Evolutionary conservation across 2,329 filamentous ascomycete species (phyloP).

Genomic region (Calonectria pauciramosa): DNA sequence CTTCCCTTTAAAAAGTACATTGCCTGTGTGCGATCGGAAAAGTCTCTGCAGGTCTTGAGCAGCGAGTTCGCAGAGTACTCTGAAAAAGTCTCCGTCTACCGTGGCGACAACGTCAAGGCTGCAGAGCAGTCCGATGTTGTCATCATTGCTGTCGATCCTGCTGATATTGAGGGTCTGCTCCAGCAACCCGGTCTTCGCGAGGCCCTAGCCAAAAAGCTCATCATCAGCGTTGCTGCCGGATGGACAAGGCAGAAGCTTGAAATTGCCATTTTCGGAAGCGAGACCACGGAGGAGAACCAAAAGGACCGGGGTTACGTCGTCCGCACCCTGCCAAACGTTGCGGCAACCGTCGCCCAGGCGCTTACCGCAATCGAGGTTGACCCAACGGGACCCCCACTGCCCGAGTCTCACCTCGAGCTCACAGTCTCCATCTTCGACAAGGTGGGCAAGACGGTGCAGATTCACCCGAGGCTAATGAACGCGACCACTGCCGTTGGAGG

Average conservation of each 20-base stretch:
- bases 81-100: constrained; percentile 42
- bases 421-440: constrained; percentile 65
- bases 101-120: constrained; percentile 52
- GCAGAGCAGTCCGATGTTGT: constrained; percentile 54
- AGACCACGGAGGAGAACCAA: constrained; percentile 30
- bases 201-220: constrained; percentile 58
- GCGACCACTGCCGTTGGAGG: constrained; percentile 71
- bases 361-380: constrained; percentile 51
- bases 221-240: constrained; percentile 66
- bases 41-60: constrained; percentile 38
- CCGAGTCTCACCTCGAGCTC: constrained; percentile 38
- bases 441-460: constrained; percentile 65
- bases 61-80: constrained; percentile 35
- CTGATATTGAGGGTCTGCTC: constrained; percentile 56
- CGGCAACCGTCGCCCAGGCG: constrained; percentile 49
- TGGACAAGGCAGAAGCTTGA: constrained; percentile 59
- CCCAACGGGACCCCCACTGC: constrained; percentile 30
- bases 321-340: constrained; percentile 53
- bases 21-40: constrained; percentile 48
- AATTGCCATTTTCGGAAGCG: constrained; percentile 49
- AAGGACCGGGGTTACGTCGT: constrained; percentile 43
- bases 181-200: constrained; percentile 52
- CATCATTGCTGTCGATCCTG: constrained; percentile 62
- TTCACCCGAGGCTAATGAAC: constrained; percentile 67
- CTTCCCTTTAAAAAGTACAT: constrained; percentile 44